Evolutionary conservation across 805 yeast genomes (phyloP).

Genomic region (Yamadazyma phyllophila): DNA sequence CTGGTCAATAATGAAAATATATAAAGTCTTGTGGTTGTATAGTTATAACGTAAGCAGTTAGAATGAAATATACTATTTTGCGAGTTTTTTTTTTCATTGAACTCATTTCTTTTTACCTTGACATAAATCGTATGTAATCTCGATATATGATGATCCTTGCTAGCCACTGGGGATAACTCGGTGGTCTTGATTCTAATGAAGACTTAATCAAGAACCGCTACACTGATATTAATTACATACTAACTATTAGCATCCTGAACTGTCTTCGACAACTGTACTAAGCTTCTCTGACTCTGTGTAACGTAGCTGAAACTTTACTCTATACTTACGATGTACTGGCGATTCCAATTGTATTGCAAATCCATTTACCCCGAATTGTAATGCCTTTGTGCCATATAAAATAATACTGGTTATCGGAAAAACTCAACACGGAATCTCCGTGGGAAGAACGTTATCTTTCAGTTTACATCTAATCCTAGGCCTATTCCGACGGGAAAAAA

Average conservation of each 20-base stretch:
- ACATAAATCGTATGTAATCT: slow-evolving; percentile 2
- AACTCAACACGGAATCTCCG: slow-evolving; percentile 6
- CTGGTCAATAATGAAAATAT: slow-evolving; percentile 8
- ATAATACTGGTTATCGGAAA: neutral
- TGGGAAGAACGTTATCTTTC: slow-evolving; percentile 1
- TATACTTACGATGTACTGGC: too few relatives aligned
- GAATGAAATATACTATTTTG: neutral
- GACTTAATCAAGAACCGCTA: slow-evolving; percentile 33
- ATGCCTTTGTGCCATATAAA: too few relatives aligned
- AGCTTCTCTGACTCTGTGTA: neutral
- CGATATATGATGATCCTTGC: slow-evolving; percentile 24
- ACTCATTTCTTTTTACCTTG: neutral
- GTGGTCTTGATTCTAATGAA: slow-evolving; percentile 19
- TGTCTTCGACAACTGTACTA: too few relatives aligned
- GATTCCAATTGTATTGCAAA: too few relatives aligned
- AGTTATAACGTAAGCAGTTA: neutral
- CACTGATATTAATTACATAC: slow-evolving; percentile 23
- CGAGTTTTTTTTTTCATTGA: neutral
- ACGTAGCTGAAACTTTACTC: neutral
- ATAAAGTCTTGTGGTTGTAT: neutral
- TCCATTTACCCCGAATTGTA: too few relatives aligned
- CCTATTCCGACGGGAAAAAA: too few relatives aligned
- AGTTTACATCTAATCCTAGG: too few relatives aligned
- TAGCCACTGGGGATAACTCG: slow-evolving; percentile 12
- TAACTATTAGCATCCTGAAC: slow-evolving; percentile 7